Percentiles rank a stretch among this genome's conserved stretches.
These are phyloP conservation scores for Pyrrhoderma lamaoense DNA, from an alignment of 1,284 basidiomycete genomes.

Conservation along the genomic window DNA sequence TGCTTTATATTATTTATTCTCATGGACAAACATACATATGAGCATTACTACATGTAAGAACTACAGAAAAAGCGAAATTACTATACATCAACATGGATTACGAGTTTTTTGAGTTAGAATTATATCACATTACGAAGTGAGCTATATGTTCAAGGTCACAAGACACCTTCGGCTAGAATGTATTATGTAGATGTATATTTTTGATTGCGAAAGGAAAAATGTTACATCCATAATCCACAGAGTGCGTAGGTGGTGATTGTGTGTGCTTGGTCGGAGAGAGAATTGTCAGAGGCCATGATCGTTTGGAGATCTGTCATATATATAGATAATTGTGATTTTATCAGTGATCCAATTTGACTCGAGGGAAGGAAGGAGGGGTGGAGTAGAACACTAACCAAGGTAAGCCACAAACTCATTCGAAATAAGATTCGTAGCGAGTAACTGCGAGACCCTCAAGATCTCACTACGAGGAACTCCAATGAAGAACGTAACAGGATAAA, in stretches of 20 bases:
- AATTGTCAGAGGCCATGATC: slow-evolving; percentile 41
- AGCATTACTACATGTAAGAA: no score
- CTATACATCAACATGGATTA: no score
- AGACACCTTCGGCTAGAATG: no score
- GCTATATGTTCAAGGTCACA: no score
- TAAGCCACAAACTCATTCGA: slow-evolving; percentile 88
- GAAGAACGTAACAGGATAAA: slow-evolving; percentile 85
- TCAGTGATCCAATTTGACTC: not conserved
- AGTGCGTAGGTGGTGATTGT: slow-evolving; percentile 78
- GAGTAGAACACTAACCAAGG: slow-evolving; percentile 31
- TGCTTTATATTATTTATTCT: no score
- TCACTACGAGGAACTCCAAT: slow-evolving; percentile 69
- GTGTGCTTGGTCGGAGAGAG: slow-evolving; percentile 64
- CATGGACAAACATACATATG: no score
- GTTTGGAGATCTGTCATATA: slow-evolving; percentile 38
- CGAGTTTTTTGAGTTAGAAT: no score
- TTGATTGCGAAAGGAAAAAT: no score
- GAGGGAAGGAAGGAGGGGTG: not conserved
- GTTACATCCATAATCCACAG: no score
- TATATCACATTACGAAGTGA: no score
- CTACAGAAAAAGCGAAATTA: no score
- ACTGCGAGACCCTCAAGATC: slow-evolving; percentile 67
- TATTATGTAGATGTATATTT: no score
- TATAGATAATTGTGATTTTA: not conserved
- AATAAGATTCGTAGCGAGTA: slow-evolving; percentile 82